Percentiles rank a stretch among this genome's conserved stretches.
Conservation (phyloP, 805 yeast species). For the Wickerhamomyces hampshirensis region DNA sequence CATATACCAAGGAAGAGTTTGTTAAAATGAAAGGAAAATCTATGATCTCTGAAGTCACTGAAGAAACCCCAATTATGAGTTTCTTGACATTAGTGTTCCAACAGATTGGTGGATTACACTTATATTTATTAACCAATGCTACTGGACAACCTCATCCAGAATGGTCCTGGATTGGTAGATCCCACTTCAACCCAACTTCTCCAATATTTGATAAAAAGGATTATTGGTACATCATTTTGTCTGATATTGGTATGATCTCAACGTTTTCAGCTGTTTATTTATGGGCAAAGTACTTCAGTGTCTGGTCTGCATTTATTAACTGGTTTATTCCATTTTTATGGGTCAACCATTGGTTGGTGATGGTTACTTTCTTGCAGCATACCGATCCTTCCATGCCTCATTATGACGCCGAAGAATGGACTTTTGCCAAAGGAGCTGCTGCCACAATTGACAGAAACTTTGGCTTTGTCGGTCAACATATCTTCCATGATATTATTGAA, state of each 20-base stretch:
- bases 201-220: slow-evolving; percentile 51
- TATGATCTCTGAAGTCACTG: slow-evolving; percentile 40
- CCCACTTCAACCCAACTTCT: slow-evolving; percentile 52
- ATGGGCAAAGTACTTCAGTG: slow-evolving; percentile 46
- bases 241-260: slow-evolving; percentile 50
- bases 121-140: slow-evolving; percentile 46
- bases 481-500: slow-evolving; percentile 87
- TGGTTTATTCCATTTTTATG: slow-evolving; percentile 57
- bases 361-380: slow-evolving; percentile 59
- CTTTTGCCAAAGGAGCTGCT: slow-evolving; percentile 63
- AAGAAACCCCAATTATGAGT: slow-evolving; percentile 51
- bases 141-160: slow-evolving; percentile 50
- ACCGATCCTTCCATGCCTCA: slow-evolving; percentile 58
- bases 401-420: slow-evolving; percentile 53
- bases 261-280: slow-evolving; percentile 43
- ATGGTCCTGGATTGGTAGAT: slow-evolving; percentile 35
- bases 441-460: slow-evolving; percentile 59
- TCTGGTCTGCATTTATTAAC: slow-evolving; percentile 45
- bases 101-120: slow-evolving; percentile 52
- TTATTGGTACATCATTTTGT: slow-evolving; percentile 49
- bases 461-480: slow-evolving; percentile 58
- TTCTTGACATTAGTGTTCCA: slow-evolving; percentile 41
- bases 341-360: slow-evolving; percentile 64
- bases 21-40: slow-evolving; percentile 29
- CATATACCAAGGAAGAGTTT: slow-evolving; percentile 45